phyloP scores from a whole-genome alignment of 2,329 filamentous ascomycete species.

The Aspergillus sp. region DNA sequence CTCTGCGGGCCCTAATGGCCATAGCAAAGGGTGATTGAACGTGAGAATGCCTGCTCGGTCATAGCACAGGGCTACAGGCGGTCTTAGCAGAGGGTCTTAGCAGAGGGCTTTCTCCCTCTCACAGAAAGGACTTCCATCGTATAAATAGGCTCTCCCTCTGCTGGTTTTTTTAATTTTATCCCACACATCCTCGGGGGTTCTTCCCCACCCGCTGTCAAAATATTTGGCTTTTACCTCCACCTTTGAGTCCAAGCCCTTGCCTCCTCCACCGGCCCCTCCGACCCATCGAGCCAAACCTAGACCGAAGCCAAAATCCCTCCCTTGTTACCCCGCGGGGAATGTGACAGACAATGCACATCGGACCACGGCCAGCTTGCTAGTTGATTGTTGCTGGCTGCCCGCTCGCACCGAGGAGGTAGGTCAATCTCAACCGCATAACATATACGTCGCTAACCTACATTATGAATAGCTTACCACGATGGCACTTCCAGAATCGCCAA shows the following conservation, averaged over 20 bases:
- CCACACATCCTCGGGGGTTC: too few relatives aligned
- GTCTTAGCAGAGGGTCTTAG: neutral
- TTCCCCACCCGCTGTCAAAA: too few relatives aligned
- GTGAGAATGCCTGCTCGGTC: neutral
- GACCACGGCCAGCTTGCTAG: neutral
- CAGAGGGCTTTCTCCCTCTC: neutral
- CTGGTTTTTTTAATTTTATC: too few relatives aligned
- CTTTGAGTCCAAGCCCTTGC: too few relatives aligned
- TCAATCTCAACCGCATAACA: neutral
- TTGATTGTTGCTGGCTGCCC: neutral
- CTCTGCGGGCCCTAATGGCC: too few relatives aligned
- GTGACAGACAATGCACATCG: neutral
- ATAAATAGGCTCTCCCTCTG: neutral
- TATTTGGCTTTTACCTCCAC: too few relatives aligned
- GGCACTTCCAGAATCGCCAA: neutral
- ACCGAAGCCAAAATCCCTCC: too few relatives aligned
- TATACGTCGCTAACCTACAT: neutral
- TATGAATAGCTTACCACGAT: neutral
- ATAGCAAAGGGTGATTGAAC: neutral
- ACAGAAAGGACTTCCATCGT: neutral
- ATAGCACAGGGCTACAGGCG: neutral
- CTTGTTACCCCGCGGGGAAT: too few relatives aligned
- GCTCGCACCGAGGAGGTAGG: constrained; percentile 1
- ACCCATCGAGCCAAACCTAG: too few relatives aligned
- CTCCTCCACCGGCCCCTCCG: too few relatives aligned